phyloP scores from a whole-genome alignment of 352 stramenopile genomes.

The Phytophthora cactorum region DNA sequence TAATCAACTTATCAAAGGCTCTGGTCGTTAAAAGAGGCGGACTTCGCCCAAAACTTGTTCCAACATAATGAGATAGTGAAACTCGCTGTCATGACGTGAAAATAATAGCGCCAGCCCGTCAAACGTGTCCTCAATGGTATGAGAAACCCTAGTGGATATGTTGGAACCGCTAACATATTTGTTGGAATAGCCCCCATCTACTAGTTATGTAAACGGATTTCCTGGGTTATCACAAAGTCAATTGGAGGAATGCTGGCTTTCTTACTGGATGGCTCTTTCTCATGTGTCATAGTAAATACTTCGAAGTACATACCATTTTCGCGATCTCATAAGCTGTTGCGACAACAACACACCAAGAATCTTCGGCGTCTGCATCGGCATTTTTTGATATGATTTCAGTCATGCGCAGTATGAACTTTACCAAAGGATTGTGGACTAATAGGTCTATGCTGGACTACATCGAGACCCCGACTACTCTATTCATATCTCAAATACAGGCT shows the following conservation, averaged over 20 bases:
- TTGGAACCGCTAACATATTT: background rate
- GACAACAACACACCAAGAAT: background rate
- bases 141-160: background rate
- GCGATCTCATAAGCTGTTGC: background rate
- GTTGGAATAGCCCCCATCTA: background rate
- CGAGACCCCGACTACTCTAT: no score
- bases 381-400: no score
- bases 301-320: background rate
- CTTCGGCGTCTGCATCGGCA: background rate
- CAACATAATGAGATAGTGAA: constrained; percentile 1
- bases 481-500: no score
- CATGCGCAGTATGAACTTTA: no score
- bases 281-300: background rate
- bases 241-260: background rate
- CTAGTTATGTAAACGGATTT: background rate
- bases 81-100: background rate
- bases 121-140: background rate
- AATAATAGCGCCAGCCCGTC: background rate
- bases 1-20: background rate
- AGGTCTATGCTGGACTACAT: no score
- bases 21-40: background rate
- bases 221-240: background rate
- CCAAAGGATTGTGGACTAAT: no score
- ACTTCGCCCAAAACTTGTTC: background rate
- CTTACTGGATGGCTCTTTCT: background rate